phyloP scores from a whole-genome alignment of 441 rosid species.

The Caryocar brasiliense region DNA sequence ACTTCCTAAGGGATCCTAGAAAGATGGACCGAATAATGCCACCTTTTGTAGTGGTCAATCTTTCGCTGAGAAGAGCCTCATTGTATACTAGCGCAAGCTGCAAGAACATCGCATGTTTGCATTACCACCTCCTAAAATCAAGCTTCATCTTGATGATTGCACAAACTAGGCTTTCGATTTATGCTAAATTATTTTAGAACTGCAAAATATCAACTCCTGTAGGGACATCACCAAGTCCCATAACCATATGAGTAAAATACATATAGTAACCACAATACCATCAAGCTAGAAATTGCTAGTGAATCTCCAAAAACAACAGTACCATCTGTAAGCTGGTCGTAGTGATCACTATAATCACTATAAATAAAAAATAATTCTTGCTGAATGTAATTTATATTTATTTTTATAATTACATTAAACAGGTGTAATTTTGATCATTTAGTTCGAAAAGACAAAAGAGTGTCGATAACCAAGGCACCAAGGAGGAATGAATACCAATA shows the following conservation, averaged over 20 bases:
- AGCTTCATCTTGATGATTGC: no score
- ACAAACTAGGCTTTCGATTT: no score
- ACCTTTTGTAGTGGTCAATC: constrained; percentile 49
- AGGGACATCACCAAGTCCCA: no score
- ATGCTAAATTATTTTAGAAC: no score
- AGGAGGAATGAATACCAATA: constrained; percentile 46
- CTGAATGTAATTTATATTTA: no score
- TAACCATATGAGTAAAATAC: no score
- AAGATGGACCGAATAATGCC: constrained; percentile 65
- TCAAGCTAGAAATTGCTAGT: constrained; percentile 62
- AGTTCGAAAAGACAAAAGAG: not conserved
- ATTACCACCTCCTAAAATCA: no score
- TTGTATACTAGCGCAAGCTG: constrained; percentile 79
- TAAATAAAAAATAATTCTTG: no score
- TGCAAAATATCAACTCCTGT: no score
- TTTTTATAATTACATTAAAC: not conserved
- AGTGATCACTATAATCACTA: no score
- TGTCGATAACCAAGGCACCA: not conserved
- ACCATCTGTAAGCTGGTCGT: constrained; percentile 48
- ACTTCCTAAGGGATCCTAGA: constrained; percentile 56
- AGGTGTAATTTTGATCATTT: not conserved
- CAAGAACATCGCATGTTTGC: constrained; percentile 5
- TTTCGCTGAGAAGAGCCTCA: constrained; percentile 65
- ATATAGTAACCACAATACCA: no score
- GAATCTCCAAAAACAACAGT: constrained; percentile 36